Evolutionary conservation across 495 filamentous ascomycete species (phyloP).

Genomic region (Xylaria telfairii): DNA sequence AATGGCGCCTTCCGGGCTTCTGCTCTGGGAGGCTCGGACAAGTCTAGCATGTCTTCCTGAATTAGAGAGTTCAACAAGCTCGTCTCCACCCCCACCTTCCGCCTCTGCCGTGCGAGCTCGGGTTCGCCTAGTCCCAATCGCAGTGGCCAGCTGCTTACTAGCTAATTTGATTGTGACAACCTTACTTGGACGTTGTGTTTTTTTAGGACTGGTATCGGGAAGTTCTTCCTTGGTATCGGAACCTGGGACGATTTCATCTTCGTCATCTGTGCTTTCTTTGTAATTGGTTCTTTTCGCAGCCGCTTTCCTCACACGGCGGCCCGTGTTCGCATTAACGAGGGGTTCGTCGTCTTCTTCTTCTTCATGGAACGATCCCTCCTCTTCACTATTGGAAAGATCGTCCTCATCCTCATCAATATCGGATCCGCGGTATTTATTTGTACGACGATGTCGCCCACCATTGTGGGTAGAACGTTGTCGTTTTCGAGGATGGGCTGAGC

Average conservation of each 20-base stretch:
- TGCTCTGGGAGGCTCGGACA: conserved; percentile 57
- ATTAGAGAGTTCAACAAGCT: conserved; percentile 64
- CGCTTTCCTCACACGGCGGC: conserved; percentile 70
- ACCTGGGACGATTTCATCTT: conserved; percentile 41
- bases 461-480: conserved; percentile 43
- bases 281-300: conserved; percentile 56
- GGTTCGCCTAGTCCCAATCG: conserved; percentile 45
- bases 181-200: conserved; percentile 32
- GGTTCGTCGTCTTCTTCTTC: conserved; percentile 66
- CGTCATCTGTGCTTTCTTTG: conserved; percentile 53
- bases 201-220: conserved; percentile 32
- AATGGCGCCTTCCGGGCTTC: conserved; percentile 66
- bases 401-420: conserved; percentile 73
- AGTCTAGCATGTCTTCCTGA: conserved; percentile 76
- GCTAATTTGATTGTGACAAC: conserved; percentile 39
- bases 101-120: conserved; percentile 55
- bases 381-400: conserved; percentile 58
- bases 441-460: conserved; percentile 43
- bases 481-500: conserved; percentile 51
- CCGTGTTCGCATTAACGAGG: conserved; percentile 65
- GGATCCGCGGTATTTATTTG: conserved; percentile 58
- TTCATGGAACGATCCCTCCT: conserved; percentile 66
- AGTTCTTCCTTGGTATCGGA: conserved; percentile 40
- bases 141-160: conserved; percentile 28
- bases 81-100: conserved; percentile 42